These are phyloP conservation scores for Coemansia sp. DNA, from an alignment of 192 early-diverging fungal species.

Conservation along the genomic window DNA sequence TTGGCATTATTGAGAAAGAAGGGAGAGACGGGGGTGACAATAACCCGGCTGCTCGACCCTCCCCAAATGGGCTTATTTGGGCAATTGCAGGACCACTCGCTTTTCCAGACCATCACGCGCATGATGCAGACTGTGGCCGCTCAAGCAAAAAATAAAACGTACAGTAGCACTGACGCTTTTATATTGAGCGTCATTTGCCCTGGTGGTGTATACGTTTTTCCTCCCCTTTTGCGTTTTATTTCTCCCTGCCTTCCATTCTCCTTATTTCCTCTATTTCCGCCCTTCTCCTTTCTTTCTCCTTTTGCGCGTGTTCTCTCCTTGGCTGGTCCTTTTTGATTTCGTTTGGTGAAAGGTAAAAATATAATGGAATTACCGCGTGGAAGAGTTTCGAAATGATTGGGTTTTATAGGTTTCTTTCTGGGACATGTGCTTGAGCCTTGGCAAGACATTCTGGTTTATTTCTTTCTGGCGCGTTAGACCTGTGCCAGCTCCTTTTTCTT, in stretches of 20 bases:
- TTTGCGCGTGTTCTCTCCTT: background rate
- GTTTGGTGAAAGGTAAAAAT: background rate
- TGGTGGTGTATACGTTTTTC: background rate
- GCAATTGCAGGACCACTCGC: slow-evolving; percentile 1
- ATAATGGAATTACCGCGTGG: background rate
- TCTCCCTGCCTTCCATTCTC: slow-evolving; percentile 4
- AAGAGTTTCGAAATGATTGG: background rate
- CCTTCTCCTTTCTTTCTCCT: slow-evolving; percentile 2
- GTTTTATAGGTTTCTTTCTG: slow-evolving; percentile 1
- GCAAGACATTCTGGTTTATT: background rate
- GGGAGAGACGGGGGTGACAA: background rate
- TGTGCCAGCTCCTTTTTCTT: slow-evolving; percentile 7
- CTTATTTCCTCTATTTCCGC: slow-evolving; percentile 6
- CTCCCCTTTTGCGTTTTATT: background rate
- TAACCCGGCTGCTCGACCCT: background rate
- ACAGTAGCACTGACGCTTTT: background rate
- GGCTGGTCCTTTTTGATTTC: slow-evolving; percentile 1
- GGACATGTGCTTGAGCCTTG: background rate
- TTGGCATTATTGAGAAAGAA: background rate
- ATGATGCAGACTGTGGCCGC: background rate
- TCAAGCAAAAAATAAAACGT: background rate
- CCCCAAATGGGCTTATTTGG: background rate
- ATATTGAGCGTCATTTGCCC: background rate
- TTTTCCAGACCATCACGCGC: slow-evolving; percentile 9
- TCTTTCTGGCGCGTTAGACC: background rate